Base-by-base conservation (phyloP, 441 rosid genomes). In the Jatropha podagrica region DNA sequence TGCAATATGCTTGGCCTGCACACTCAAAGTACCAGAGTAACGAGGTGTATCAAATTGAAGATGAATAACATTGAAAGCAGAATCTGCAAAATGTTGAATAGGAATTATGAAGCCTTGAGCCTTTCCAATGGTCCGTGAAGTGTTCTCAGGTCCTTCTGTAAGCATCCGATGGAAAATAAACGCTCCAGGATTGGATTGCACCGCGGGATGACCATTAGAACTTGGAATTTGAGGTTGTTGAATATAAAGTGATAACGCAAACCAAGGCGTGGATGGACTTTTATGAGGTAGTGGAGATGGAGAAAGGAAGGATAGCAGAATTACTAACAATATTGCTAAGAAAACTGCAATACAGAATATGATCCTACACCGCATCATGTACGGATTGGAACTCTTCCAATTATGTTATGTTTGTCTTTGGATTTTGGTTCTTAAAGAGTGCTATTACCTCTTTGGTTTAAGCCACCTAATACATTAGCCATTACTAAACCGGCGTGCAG, bases 41-140 rank as follows among this genome's bases (percentile, higher is more conserved):
- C 85, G 85, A 0, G 87, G 84, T 0, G 93, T 84, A 27, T 90
- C 83, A 40, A 92, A 88, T 5, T 91, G 88, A 58, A 95, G 85
- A 58, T 91, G 88, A 59, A 95, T 84, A 4, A 92, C 68, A 68
- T 95, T 90, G 72, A 90, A 93, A 55, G 78, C 89, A 3, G 94
- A 91, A 56, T 68, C 76, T 1, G 94, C 92, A 73, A 91, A 93
- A 27, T 83, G 79, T 69, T 92, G 88, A 2, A 77, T 42, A 0
- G 97, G 95, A 40, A 93, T 85, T 48, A 90, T 85, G 78, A 95
- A 93, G 5, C 98, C 99, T 63, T 89, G 94, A 0, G 98, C 96
- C 65, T 81, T 88, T 10, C 99, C 96, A 0, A 93, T 82, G 3
- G 86, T 77, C 44, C 85, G 82, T 1, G 97, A 95, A 20, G 89